Evolutionary conservation across 2,329 filamentous ascomycete species (phyloP).

Genomic region (Pseudogymnoascus sp.): DNA sequence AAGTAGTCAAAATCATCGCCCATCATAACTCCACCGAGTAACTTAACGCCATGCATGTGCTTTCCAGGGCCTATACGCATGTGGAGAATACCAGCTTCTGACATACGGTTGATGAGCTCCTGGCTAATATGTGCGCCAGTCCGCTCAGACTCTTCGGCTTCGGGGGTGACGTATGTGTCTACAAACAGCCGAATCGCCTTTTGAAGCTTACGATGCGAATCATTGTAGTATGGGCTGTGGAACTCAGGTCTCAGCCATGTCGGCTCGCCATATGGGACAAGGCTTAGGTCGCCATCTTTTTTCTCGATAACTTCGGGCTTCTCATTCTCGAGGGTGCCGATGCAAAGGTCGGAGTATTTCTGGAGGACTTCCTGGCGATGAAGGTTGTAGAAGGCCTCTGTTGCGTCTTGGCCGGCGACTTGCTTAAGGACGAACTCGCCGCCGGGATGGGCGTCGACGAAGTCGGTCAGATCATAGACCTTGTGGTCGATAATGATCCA

Average conservation of each 20-base stretch:
- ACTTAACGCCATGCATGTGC: slow-evolving; percentile 63
- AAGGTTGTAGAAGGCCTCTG: slow-evolving; percentile 80
- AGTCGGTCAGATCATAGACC: slow-evolving; percentile 81
- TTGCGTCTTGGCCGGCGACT: slow-evolving; percentile 75
- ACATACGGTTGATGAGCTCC: slow-evolving; percentile 70
- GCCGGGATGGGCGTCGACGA: slow-evolving; percentile 77
- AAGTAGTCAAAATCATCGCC: slow-evolving; percentile 83
- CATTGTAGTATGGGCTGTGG: slow-evolving; percentile 72
- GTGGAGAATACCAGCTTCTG: slow-evolving; percentile 63
- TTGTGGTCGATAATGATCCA: slow-evolving; percentile 83
- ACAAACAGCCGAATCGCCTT: slow-evolving; percentile 65
- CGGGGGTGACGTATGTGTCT: slow-evolving; percentile 61
- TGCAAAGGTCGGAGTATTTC: slow-evolving; percentile 66
- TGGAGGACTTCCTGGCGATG: slow-evolving; percentile 83
- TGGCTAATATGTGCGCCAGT: slow-evolving; percentile 64
- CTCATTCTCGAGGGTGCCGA: slow-evolving; percentile 70
- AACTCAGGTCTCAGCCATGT: slow-evolving; percentile 73
- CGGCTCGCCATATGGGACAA: slow-evolving; percentile 77
- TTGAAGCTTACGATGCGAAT: slow-evolving; percentile 61
- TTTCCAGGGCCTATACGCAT: slow-evolving; percentile 80
- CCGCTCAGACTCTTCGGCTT: slow-evolving; percentile 68
- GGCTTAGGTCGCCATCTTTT: slow-evolving; percentile 61
- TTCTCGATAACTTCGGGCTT: slow-evolving; percentile 64
- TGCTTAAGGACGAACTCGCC: slow-evolving; percentile 73
- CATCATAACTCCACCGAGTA: slow-evolving; percentile 62